Evolutionary conservation across 345 rosid genomes (phyloP), one percentile per base, ranked within the genome.

Genomic region (Carallia pectinifolia): DNA sequence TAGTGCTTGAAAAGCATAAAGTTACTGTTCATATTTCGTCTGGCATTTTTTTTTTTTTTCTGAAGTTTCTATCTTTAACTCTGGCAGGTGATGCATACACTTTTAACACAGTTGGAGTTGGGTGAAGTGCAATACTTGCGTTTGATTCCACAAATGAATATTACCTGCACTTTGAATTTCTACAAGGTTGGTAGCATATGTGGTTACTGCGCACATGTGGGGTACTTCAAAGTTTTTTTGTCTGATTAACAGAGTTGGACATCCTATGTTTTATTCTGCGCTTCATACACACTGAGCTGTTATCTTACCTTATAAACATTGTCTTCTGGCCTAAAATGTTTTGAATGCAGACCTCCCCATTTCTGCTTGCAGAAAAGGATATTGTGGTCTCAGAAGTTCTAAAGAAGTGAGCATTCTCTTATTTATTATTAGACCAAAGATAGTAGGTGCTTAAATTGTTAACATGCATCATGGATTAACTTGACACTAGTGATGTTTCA

Each of bases 71-170:
- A 7, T 68, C 53, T 71, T 77, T 56, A 68, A 27, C 63, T 71
- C 70, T 82, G 78, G 68, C 88, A 95, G 99, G 97, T 90, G 74
- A 90, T 95, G 88, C 92, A 86, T 67, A 95, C 97, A 38, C 77
- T 95, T 78, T 72, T 95, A 76, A 90, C 97, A 48, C 95, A 84
- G 72, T 74, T 95, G 90, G 99, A 95, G 82, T 78, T 90, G 84
- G 99, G 97, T 58, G 93, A 89, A 76, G 86, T 84, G 54, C 83
- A 87, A 67, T 89, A 90, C 82, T 75, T 95, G 79, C 90, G 76
- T 38, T 79, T 92, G 78, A 82, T 92, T 79, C 96, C 97, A 10
- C 92, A 84, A 65, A 74, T 81, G 65, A 89, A 86, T 71, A 84
- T 82, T 56, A 87, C 93, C 64, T 92, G 97, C 83, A 81, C 87